Evolutionary conservation across 768 basidiomycete species (phyloP), one percentile per base, ranked within the genome.

Genomic region (Hebeloma cylindrosporum): DNA sequence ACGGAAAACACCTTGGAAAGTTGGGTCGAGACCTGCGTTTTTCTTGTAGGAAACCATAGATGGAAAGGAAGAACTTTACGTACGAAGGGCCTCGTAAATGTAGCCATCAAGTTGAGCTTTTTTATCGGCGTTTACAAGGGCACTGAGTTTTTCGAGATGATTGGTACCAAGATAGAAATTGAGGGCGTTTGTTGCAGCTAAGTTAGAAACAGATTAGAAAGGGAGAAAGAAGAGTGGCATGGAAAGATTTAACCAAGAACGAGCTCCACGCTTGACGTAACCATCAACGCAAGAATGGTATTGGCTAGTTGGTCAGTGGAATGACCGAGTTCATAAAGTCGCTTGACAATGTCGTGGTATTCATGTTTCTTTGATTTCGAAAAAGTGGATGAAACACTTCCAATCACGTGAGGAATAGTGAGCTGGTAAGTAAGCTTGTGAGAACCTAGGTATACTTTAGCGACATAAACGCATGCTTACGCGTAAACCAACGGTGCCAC

Each of bases 1-100:
- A 80, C 84, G 84, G 56, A 76, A 82, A 23, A 78, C 76, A 43
- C 88, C 87, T 42, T 73, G 75, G 70, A 90, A 82, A 3, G 82
- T 75, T 7, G 88, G 86, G 32, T 85, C 82, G 37, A 88, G 69
- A 41, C 88, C 86, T 89, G 40, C 7, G 40, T 40, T 25, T 45
- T 6, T 14, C 59, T n/a, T n/a, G n/a, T n/a, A 43, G 34, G 42
- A 22, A 52, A 26, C 10, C 46, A 37, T 3, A 28, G 20, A 8
- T 13, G 4, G 25, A 7, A n/a, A 25, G 34, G 1, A 31, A 17
- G 2, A 45, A 13, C 29, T 26, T 3, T 0, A 77, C 84, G 54
- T 41, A 88, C 86, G 78, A 48, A 88, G 60, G 10, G 85, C 84
- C 60, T 92, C 89, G 14, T 74, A 70, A 9, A 80, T 76, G 54